Evolutionary conservation across 1,139 yeast genomes (phyloP), one percentile per base, ranked within the genome.

Genomic region (Lodderomyces beijingensis): DNA sequence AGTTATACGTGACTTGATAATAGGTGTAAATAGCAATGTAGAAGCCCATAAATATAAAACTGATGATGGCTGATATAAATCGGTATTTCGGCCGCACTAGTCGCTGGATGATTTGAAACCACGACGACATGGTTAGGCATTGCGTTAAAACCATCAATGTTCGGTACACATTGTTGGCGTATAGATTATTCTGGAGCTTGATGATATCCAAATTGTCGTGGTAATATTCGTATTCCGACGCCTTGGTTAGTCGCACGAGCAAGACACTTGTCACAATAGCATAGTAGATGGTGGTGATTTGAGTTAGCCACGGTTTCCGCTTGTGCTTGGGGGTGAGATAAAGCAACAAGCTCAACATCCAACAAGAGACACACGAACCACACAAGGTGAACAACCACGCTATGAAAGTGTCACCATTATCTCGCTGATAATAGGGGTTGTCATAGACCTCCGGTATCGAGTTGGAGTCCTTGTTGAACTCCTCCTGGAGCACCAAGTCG

Each of bases 321-420:
- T 60, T 62, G 41, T 69, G 70, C 13, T 57, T 59, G 0, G 77
- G 70, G 13, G 75, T 65, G 24, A 77, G 49, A 31, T 62, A 51
- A 25, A 74, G 53, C 32, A 75, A 47, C 16, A 74, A 43, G 30
- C 74, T 51, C 24, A 77, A 56, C 75, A 76, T 70, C 82, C 82
- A 76, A 23, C 70, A 54, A 3, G 73, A 59, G 3, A 70, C 66
- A 43, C 72, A 66, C 17, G 62, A 49, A 3, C 70, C 74, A 38
- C 65, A 57, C 12, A 64, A 48, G 17, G 64, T 60, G 49, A 64
- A 66, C 23, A 67, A 42, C 11, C 66, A 47, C n/a, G 72, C 71
- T 16, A 68, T 65, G 37, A 64, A 63, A n/a, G 66, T 51, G 41
- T 65, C 70, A 9, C 73, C 74, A 38, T 58, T 59, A 37, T 62